Base-by-base conservation (phyloP, 106 monocot species). In the Acorus gramineus region DNA sequence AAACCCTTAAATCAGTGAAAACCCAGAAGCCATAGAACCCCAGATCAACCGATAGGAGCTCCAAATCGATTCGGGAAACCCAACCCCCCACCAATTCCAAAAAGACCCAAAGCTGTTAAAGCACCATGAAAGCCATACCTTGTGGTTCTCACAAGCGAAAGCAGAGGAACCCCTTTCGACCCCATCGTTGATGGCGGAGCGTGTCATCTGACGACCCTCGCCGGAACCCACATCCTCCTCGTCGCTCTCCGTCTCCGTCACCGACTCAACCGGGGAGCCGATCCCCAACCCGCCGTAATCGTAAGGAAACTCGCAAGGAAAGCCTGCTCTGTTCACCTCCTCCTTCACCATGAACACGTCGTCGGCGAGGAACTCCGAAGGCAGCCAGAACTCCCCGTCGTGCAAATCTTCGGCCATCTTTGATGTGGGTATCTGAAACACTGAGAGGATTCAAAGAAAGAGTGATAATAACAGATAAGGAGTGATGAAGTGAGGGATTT, bases 341-440 rank as follows among this genome's bases (percentile, higher is more conserved):
- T 67, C 11, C 9, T 66, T 60, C 12, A 0, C 50, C 5, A 11
- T 0, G 60, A 73, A 73, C 58, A 57, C 49, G 46, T 73, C 73
- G 28, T 65, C 65, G 2, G 73, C 10, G 14, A 73, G 43, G 57
- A 73, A 57, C 65, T 73, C 73, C 4, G 73, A 55, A 2, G 73
- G 73, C 9, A 73, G 65, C 50, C 64, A 58, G 57, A 73, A 73
- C 65, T 58, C 57, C 2, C 12, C 65, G 8, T 55, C 42, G 6
- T 52, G 8, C 8, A 44, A 3, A 44, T 8, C 4, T 5, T 52
- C 60, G 1, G 8, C 44, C 43, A 14, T 46, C 68, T 28, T 0
- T 28, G 28, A 28, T 28, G 28, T 28, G 28, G 28, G 28, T 28
- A 57, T 57, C 28, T 7, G n/a, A 51, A 50, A 5, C 11, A 5